A percentile compares a stretch with the other conserved stretches of the same genome.
Conservation (phyloP, 768 basidiomycete species). For the Leccinum aurantiacum region DNA sequence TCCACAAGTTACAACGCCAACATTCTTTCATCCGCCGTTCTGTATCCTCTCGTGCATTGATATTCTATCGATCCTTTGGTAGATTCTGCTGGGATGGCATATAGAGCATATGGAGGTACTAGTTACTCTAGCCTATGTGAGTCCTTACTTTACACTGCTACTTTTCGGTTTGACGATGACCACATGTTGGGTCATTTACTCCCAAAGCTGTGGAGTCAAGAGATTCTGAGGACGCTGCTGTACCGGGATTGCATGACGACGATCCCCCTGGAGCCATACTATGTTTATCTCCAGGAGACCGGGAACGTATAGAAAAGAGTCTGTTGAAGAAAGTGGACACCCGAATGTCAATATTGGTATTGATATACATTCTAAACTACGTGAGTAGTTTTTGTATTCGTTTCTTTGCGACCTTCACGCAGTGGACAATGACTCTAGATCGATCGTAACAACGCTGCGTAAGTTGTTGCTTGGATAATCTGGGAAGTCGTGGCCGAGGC, state of each 20-base stretch:
- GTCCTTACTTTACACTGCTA: not conserved
- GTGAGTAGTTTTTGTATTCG: conserved; percentile 20
- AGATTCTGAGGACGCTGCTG: conserved; percentile 5
- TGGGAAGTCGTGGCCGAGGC: not conserved
- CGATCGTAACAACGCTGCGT: conserved; percentile 73
- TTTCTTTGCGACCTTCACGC: not conserved
- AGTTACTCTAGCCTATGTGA: conserved; percentile 21
- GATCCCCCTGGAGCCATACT: not conserved
- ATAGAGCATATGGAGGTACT: conserved; percentile 6
- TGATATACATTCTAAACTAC: conserved; percentile 38
- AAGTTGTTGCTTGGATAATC: conserved; percentile 18
- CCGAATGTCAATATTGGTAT: conserved; percentile 36
- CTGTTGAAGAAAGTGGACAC: conserved; percentile 38
- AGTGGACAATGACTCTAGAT: conserved; percentile 38
- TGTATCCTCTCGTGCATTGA: not conserved
- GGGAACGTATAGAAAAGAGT: conserved; percentile 41
- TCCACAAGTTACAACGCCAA: not conserved
- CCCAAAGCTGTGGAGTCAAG: conserved; percentile 4
- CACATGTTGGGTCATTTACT: not conserved
- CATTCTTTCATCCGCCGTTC: not conserved
- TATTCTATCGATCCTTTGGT: not conserved
- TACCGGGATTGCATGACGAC: conserved; percentile 1
- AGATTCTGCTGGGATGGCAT: conserved; percentile 8
- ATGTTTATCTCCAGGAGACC: conserved; percentile 15
- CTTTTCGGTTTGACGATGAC: not conserved